A percentile compares a stretch with the other conserved stretches of the same genome.
These are phyloP conservation scores for Xylariaceae sp. DNA, from an alignment of 2,329 filamentous ascomycete species.

Conservation along the genomic window DNA sequence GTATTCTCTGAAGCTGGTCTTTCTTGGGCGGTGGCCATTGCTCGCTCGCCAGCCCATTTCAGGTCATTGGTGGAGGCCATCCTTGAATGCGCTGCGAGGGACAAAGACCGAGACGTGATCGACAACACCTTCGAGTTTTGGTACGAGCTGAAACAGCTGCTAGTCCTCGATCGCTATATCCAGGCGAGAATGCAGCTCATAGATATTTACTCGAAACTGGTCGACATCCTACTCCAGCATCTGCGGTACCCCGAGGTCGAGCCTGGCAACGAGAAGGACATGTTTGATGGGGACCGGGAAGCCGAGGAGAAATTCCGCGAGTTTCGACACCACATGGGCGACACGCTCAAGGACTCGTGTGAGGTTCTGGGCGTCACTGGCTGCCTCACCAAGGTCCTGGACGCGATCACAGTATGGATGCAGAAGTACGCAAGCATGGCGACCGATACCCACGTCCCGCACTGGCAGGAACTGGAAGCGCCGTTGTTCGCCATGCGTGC, in stretches of 20 bases:
- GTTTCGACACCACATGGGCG: slow-evolving; percentile 95
- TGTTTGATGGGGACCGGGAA: slow-evolving; percentile 94
- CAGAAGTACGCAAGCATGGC: slow-evolving; percentile 73
- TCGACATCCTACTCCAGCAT: slow-evolving; percentile 88
- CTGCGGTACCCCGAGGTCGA: slow-evolving; percentile 81
- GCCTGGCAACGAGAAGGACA: slow-evolving; percentile 65
- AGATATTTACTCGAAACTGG: slow-evolving; percentile 80
- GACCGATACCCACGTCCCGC: slow-evolving; percentile 68
- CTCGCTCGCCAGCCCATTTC: slow-evolving; percentile 76
- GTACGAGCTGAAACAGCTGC: slow-evolving; percentile 96
- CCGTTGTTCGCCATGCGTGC: slow-evolving; percentile 92
- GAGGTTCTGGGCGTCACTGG: slow-evolving; percentile 92
- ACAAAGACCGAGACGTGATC: slow-evolving; percentile 86
- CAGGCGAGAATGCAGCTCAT: slow-evolving; percentile 70
- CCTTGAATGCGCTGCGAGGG: slow-evolving; percentile 82
- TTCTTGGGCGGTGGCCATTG: slow-evolving; percentile 88
- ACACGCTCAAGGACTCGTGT: slow-evolving; percentile 94
- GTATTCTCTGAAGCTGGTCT: slow-evolving; percentile 91
- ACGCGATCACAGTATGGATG: slow-evolving; percentile 84
- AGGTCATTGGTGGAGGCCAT: slow-evolving; percentile 80
- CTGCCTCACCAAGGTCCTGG: slow-evolving; percentile 82
- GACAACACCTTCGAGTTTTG: slow-evolving; percentile 94
- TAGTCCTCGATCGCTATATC: slow-evolving; percentile 85
- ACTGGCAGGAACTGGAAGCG: slow-evolving; percentile 95
- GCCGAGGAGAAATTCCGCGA: slow-evolving; percentile 95